Percentiles rank a stretch among this genome's conserved stretches.
phyloP scores from a whole-genome alignment of 2,329 filamentous ascomycete genomes.

The Didymella lethalis region DNA sequence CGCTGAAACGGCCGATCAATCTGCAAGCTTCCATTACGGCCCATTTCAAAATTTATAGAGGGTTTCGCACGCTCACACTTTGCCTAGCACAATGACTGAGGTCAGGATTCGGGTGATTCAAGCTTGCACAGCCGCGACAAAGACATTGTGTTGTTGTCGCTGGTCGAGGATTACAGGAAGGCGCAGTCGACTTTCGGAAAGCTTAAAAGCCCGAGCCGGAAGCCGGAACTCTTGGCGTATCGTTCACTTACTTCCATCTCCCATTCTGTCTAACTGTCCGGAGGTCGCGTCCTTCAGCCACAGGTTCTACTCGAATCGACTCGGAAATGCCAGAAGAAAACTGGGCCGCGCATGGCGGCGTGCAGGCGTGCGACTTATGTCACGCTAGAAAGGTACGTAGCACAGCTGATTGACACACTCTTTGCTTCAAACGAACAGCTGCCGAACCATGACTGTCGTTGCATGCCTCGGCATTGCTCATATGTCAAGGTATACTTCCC shows the following conservation, averaged over 20 bases:
- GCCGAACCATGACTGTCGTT: neutral
- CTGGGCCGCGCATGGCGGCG: constrained; percentile 43
- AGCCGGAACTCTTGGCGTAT: constrained; percentile 7
- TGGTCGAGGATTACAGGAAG: neutral
- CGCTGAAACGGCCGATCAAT: neutral
- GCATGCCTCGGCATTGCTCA: neutral
- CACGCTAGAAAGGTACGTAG: constrained; percentile 38
- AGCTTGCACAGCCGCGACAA: neutral
- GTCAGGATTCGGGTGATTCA: neutral
- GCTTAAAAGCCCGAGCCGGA: constrained; percentile 9
- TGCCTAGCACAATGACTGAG: neutral
- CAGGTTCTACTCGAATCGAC: neutral
- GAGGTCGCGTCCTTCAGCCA: constrained; percentile 11
- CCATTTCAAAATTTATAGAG: neutral
- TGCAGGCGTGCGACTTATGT: constrained; percentile 44
- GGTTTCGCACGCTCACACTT: neutral
- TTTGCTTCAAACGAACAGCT: neutral
- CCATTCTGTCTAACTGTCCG: constrained; percentile 6
- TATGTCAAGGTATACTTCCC: neutral
- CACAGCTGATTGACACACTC: neutral
- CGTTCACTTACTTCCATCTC: constrained; percentile 7
- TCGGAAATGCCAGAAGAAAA: constrained; percentile 42
- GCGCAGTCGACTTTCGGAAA: constrained; percentile 11
- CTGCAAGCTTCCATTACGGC: neutral
- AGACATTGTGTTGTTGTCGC: neutral